These are phyloP conservation scores for Heimioporus sp. DNA, from an alignment of 768 basidiomycete genomes.

Conservation along the genomic window DNA sequence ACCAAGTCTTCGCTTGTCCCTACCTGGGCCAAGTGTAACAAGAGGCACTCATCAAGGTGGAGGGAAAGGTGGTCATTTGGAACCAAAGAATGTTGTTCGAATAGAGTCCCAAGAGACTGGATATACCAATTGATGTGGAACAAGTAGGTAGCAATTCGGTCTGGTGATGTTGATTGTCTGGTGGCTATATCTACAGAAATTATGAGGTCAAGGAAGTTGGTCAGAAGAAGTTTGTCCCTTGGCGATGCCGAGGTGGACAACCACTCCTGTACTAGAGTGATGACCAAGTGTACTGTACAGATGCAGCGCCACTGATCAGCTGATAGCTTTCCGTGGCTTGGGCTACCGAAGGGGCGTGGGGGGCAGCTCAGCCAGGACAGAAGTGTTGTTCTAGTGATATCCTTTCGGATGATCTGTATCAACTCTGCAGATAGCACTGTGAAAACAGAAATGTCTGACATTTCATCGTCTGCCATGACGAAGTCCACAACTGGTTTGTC, in stretches of 20 bases:
- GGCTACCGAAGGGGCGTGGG: not conserved
- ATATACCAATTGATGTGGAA: no score
- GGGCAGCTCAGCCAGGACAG: not conserved
- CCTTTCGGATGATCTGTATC: not conserved
- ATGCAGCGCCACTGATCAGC: conserved; percentile 2
- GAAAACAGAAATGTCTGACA: no score
- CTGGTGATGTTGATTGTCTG: no score
- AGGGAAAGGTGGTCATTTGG: not conserved
- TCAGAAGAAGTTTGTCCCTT: no score
- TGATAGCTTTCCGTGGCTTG: not conserved
- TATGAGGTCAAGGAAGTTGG: not conserved
- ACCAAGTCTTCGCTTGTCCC: no score
- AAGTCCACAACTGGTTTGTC: no score
- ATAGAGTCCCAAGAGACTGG: no score
- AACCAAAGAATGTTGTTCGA: not conserved
- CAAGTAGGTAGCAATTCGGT: not conserved
- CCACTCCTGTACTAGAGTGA: not conserved
- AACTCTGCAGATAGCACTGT: no score
- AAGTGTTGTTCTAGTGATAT: not conserved
- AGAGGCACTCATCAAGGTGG: not conserved
- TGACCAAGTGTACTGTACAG: not conserved
- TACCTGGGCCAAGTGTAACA: no score
- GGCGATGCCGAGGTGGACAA: no score
- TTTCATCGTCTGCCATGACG: not conserved
- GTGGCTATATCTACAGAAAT: not conserved